phyloP scores from a whole-genome alignment of 495 filamentous ascomycete genomes.

The Podospora bellae-mahoneyi region DNA sequence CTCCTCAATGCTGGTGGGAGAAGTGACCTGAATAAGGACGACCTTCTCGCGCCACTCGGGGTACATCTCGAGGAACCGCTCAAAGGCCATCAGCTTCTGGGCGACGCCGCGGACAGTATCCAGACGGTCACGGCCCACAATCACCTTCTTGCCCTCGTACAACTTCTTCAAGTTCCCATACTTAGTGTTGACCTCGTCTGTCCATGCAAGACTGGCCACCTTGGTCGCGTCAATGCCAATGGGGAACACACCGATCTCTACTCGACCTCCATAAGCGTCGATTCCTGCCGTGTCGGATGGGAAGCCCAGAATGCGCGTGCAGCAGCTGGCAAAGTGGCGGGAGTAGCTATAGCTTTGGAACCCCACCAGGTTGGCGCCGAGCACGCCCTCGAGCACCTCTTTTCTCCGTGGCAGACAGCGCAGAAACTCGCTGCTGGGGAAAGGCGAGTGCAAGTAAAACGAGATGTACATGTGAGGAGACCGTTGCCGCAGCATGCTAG shows the following conservation, averaged over 20 bases:
- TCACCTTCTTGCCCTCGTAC: constrained; percentile 81
- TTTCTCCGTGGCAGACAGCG: constrained; percentile 81
- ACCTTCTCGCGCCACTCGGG: constrained; percentile 88
- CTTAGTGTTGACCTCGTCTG: constrained; percentile 60
- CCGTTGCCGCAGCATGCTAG: constrained; percentile 76
- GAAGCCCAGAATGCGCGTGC: constrained; percentile 80
- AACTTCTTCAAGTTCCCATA: constrained; percentile 65
- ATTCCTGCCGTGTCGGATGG: constrained; percentile 76
- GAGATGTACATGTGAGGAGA: constrained; percentile 82
- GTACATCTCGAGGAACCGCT: constrained; percentile 80
- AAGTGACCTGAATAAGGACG: constrained; percentile 92
- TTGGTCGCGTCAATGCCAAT: constrained; percentile 81
- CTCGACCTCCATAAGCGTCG: constrained; percentile 81
- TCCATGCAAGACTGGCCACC: constrained; percentile 68
- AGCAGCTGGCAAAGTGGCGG: constrained; percentile 87
- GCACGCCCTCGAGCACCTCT: constrained; percentile 79
- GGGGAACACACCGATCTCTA: constrained; percentile 84
- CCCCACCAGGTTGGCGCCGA: constrained; percentile 85
- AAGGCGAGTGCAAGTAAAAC: constrained; percentile 88
- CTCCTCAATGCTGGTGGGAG: constrained; percentile 73
- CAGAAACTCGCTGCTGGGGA: constrained; percentile 91
- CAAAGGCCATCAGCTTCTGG: constrained; percentile 90
- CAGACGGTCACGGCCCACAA: constrained; percentile 88
- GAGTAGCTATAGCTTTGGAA: constrained; percentile 94
- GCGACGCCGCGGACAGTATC: constrained; percentile 86